Evolutionary conservation across 1,284 basidiomycete species (phyloP).

Genomic region (Pseudozyma flocculosa): DNA sequence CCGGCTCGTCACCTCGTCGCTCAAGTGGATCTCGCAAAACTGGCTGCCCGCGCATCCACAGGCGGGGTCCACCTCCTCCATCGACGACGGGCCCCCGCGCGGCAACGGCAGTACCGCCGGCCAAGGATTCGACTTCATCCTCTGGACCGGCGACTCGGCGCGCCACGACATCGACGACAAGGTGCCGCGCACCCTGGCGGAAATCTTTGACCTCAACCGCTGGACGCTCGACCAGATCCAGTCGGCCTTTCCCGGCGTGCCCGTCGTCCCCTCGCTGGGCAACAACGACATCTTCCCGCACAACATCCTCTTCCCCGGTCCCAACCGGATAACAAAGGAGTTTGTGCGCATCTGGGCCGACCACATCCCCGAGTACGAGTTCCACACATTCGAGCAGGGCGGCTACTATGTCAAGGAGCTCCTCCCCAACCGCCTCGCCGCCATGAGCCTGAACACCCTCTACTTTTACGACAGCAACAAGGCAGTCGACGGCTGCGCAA

Average conservation of each 20-base stretch:
- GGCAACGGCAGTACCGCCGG: background rate
- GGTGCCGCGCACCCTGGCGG: slow-evolving; percentile 74
- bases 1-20: slow-evolving; percentile 73
- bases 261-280: slow-evolving; percentile 82
- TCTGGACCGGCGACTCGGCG: slow-evolving; percentile 89
- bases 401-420: slow-evolving; percentile 84
- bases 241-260: slow-evolving; percentile 72
- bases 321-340: slow-evolving; percentile 75
- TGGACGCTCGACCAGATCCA: slow-evolving; percentile 72
- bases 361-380: slow-evolving; percentile 78
- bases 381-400: slow-evolving; percentile 64
- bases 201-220: slow-evolving; percentile 77
- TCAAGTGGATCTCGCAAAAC: slow-evolving; percentile 76
- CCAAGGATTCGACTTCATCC: slow-evolving; percentile 74
- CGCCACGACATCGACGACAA: slow-evolving; percentile 84
- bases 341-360: slow-evolving; percentile 72
- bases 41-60: slow-evolving; percentile 50
- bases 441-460: slow-evolving; percentile 84
- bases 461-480: slow-evolving; percentile 92
- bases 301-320: slow-evolving; percentile 65
- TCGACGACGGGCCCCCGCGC: too few relatives aligned
- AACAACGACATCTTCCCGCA: slow-evolving; percentile 60
- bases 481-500: slow-evolving; percentile 63
- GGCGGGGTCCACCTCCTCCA: too few relatives aligned
- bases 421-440: slow-evolving; percentile 73